A percentile compares a stretch with the other conserved stretches of the same genome.
Conservation (phyloP, 2,329 filamentous ascomycete genomes). For the Alternaria sp. region DNA sequence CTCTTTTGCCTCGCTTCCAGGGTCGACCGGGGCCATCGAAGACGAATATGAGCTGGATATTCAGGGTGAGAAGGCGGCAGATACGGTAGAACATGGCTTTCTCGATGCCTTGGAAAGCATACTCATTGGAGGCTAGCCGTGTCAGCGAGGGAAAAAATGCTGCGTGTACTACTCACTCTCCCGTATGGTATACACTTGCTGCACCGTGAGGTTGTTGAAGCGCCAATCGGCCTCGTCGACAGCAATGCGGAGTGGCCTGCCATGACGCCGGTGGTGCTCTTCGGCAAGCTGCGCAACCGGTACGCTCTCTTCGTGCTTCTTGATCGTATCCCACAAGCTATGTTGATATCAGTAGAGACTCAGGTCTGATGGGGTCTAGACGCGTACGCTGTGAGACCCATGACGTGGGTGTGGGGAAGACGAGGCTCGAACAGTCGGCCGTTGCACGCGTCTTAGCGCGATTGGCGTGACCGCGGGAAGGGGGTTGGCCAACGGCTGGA, state of each 20-base stretch:
- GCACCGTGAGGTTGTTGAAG: slow-evolving; percentile 52
- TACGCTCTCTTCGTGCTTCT: slow-evolving; percentile 44
- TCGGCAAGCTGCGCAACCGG: slow-evolving; percentile 51
- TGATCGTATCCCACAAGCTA: slow-evolving; percentile 52
- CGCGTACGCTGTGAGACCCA: slow-evolving; percentile 35
- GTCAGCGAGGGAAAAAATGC: background rate
- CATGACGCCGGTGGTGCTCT: slow-evolving; percentile 45
- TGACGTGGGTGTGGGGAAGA: slow-evolving; percentile 12
- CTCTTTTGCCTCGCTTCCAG: slow-evolving; percentile 45
- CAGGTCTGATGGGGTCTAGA: background rate
- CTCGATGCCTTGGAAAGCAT: slow-evolving; percentile 53
- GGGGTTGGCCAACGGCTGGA: background rate
- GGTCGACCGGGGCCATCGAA: slow-evolving; percentile 61
- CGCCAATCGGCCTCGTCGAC: slow-evolving; percentile 57
- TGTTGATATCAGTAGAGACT: background rate
- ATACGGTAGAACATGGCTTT: slow-evolving; percentile 54
- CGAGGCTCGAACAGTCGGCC: background rate
- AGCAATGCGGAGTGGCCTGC: slow-evolving; percentile 52
- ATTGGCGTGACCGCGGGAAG: background rate
- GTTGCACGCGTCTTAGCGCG: slow-evolving; percentile 16
- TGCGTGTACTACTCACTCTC: slow-evolving; percentile 33
- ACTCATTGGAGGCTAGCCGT: slow-evolving; percentile 30
- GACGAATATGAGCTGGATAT: slow-evolving; percentile 63
- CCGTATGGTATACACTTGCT: slow-evolving; percentile 47
- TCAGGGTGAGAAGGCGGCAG: slow-evolving; percentile 57